Percentiles rank a stretch among this genome's conserved stretches.
Conservation (phyloP, 2,329 filamentous ascomycete species). For the Arthrobotrys iridis region DNA sequence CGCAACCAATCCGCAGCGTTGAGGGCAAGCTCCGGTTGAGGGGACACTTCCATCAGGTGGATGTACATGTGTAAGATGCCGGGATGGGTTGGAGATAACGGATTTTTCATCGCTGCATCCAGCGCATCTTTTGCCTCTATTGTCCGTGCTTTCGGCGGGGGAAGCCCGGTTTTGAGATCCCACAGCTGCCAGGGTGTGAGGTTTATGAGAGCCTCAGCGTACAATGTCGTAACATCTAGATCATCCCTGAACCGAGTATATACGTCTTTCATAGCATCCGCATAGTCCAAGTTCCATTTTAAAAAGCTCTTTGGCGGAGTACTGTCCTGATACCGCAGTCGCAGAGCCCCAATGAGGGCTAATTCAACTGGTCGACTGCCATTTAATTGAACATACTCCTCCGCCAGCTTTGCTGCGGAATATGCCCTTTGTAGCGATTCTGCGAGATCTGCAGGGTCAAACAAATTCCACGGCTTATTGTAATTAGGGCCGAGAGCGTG, state of each 20-base stretch:
- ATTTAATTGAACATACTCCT: slow-evolving; percentile 56
- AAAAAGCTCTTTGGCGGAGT: slow-evolving; percentile 64
- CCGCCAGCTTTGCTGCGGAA: slow-evolving; percentile 64
- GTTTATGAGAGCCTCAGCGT: slow-evolving; percentile 74
- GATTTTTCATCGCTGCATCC: slow-evolving; percentile 68
- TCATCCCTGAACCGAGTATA: slow-evolving; percentile 68
- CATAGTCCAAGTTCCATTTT: slow-evolving; percentile 70
- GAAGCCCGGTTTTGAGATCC: slow-evolving; percentile 70
- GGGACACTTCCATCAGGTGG: slow-evolving; percentile 81
- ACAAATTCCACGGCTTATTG: slow-evolving; percentile 76
- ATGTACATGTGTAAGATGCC: slow-evolving; percentile 80
- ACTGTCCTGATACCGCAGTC: slow-evolving; percentile 69
- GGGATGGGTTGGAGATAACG: slow-evolving; percentile 69
- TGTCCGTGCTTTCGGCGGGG: slow-evolving; percentile 68
- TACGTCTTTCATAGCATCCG: slow-evolving; percentile 69
- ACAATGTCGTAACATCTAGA: slow-evolving; percentile 72
- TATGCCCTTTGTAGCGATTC: slow-evolving; percentile 66
- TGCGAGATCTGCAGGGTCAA: slow-evolving; percentile 71
- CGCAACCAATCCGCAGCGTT: slow-evolving; percentile 71
- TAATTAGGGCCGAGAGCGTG: slow-evolving; percentile 79
- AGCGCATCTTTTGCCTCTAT: slow-evolving; percentile 70
- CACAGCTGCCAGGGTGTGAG: slow-evolving; percentile 73
- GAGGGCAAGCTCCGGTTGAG: slow-evolving; percentile 71
- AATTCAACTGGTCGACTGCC: slow-evolving; percentile 65
- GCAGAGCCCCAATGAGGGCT: slow-evolving; percentile 72